Evolutionary conservation across 1,139 yeast genomes (phyloP).

Genomic region (Yamadazyma dendronema): DNA sequence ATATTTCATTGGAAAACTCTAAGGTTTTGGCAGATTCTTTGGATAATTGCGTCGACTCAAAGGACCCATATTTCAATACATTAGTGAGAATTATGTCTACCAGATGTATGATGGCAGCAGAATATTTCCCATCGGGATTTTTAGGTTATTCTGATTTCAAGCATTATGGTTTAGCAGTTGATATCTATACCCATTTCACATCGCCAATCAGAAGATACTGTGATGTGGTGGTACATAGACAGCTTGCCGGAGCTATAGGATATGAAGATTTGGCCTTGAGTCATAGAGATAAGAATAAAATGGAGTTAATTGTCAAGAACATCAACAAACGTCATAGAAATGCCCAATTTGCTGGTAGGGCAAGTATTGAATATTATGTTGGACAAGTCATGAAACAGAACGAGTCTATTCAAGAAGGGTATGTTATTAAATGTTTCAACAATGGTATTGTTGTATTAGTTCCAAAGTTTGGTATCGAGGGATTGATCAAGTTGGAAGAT

Average conservation of each 20-base stretch:
- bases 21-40: constrained; percentile 91
- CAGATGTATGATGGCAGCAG: constrained; percentile 99
- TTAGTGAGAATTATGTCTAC: constrained; percentile 95
- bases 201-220: constrained; percentile 98
- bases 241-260: constrained; percentile 94
- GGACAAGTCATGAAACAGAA: constrained; percentile 93
- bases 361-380: constrained; percentile 94
- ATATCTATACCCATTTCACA: constrained; percentile 96
- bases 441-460: constrained; percentile 95
- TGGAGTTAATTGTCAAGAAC: constrained; percentile 86
- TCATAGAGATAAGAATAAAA: constrained; percentile 85
- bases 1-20: constrained; percentile 79
- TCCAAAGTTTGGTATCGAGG: constrained; percentile 97
- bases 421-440: constrained; percentile 85
- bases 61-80: constrained; percentile 91
- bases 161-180: constrained; percentile 97
- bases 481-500: constrained; percentile 78
- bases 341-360: constrained; percentile 98
- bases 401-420: constrained; percentile 79
- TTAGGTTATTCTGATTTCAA: constrained; percentile 90
- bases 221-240: constrained; percentile 96
- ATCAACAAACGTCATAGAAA: constrained; percentile 94
- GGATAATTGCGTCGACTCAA: constrained; percentile 78
- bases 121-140: constrained; percentile 92
- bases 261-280: constrained; percentile 80